A percentile compares a stretch with the other conserved stretches of the same genome.
phyloP scores from a whole-genome alignment of 805 yeast species.

The Lachancea fermentati region DNA sequence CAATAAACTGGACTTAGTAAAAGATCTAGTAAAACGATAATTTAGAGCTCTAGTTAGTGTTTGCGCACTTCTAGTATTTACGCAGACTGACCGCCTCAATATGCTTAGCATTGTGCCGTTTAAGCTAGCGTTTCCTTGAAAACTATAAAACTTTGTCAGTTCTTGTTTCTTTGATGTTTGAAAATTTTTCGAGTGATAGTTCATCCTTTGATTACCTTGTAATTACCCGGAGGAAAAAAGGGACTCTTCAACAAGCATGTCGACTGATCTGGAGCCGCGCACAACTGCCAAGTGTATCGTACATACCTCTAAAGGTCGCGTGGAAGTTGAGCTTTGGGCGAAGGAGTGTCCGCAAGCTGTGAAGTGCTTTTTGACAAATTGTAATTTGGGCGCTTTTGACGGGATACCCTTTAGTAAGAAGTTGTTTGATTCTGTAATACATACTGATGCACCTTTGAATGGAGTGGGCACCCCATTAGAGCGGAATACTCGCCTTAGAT shows the following conservation, averaged over 20 bases:
- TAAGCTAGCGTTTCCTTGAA: neutral
- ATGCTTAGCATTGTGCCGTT: conserved; percentile 2
- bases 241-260: conserved; percentile 1
- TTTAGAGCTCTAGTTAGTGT: neutral
- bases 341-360: conserved; percentile 53
- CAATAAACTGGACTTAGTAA: conserved; percentile 2
- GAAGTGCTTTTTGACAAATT: conserved; percentile 43
- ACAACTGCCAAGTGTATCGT: conserved; percentile 56
- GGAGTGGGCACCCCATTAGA: conserved; percentile 35
- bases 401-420: conserved; percentile 34
- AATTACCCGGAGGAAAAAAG: conserved; percentile 5
- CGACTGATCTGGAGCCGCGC: conserved; percentile 39
- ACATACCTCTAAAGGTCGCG: conserved; percentile 51
- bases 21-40: conserved; percentile 1
- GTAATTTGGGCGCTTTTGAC: conserved; percentile 39
- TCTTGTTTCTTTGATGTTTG: neutral
- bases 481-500: conserved; percentile 46
- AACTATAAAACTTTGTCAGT: neutral
- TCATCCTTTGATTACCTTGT: neutral
- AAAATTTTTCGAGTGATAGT: neutral
- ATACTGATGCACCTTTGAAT: conserved; percentile 31
- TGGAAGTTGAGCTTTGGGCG: conserved; percentile 64
- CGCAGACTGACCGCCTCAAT: conserved; percentile 3
- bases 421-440: conserved; percentile 34
- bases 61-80: neutral